Conservation (phyloP, 768 basidiomycete species). For the Arthromyces matolae region DNA sequence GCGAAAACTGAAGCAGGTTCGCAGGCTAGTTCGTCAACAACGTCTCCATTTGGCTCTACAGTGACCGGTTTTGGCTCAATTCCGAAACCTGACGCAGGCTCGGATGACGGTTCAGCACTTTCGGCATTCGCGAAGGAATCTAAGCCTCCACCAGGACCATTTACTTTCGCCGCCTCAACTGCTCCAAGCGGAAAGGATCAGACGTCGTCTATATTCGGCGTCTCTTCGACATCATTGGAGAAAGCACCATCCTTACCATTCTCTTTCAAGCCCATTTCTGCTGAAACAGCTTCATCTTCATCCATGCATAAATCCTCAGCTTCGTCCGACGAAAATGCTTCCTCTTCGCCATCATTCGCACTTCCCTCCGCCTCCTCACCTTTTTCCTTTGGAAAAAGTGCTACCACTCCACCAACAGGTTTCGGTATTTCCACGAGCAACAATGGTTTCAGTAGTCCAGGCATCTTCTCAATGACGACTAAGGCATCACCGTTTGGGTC, state of each 20-base stretch:
- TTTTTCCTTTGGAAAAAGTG: slow-evolving; percentile 1
- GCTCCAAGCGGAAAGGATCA: neutral
- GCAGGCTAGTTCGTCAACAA: neutral
- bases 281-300: too few species aligned
- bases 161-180: neutral
- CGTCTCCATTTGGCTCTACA: neutral
- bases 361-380: slow-evolving; percentile 2
- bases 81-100: too few species aligned
- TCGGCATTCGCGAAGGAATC: too few species aligned
- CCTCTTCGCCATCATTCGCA: neutral
- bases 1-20: too few species aligned
- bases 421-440: slow-evolving; percentile 1
- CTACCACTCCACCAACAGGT: too few species aligned
- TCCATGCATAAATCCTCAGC: too few species aligned
- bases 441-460: neutral
- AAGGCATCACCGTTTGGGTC: slow-evolving; percentile 25
- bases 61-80: too few species aligned
- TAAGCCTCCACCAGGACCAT: too few species aligned
- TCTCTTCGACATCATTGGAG: neutral
- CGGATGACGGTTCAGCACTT: too few species aligned
- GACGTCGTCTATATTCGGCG: neutral
- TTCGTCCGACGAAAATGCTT: too few species aligned
- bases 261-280: too few species aligned
- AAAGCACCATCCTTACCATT: slow-evolving; percentile 1
- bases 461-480: slow-evolving; percentile 2